Base-by-base conservation (phyloP, 1,139 yeast species). In the Kodamaea plutei region DNA sequence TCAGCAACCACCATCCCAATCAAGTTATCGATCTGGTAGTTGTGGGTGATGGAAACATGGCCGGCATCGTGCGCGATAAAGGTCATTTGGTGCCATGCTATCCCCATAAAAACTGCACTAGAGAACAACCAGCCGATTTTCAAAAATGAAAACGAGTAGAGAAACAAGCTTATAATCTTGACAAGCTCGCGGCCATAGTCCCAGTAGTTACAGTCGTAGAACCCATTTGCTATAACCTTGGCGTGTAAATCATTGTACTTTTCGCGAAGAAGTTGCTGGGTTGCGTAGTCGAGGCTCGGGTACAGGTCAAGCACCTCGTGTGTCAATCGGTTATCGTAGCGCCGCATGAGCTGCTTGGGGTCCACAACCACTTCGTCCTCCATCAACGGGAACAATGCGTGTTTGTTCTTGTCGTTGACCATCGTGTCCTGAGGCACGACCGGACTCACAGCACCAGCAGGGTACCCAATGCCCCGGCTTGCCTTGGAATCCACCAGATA, bases 51-150 rank as follows among this genome's bases (percentile, higher is more conserved):
- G 1, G 87, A 73, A 17, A 84, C 73, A 52, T 87, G 96, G 3
- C 95, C 95, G 0, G 95, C 87, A 56, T 87, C 96, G 48, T 87
- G 96, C 1, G 81, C 96, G 34, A 85, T 79, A 49, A 87, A 88
- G 1, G 88, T 83, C 48, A 84, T 69, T 53, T 87, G 96, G 46
- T 87, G 96, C 96, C 96, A 88, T 11, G 84, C 87, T 31, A 79
- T 50, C 0, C 94, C 96, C 41, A 87, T 61, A 30, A 59, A 61
- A 2, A 79, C 37, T 0, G 94, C 95, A 46, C 91, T 79, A 11
- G 69, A 26, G 20, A 63, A 56, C 37, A 75, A 66, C 53, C 72
- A 66, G 10, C 61, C 56, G 13, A 60, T 38, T 37, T 69, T 67
- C 37, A 74, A 64, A 34, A 79, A 73, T 11, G 71, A 58, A 31